phyloP scores from a whole-genome alignment of 1,284 basidiomycete species.

The Leccinum subrobustum region DNA sequence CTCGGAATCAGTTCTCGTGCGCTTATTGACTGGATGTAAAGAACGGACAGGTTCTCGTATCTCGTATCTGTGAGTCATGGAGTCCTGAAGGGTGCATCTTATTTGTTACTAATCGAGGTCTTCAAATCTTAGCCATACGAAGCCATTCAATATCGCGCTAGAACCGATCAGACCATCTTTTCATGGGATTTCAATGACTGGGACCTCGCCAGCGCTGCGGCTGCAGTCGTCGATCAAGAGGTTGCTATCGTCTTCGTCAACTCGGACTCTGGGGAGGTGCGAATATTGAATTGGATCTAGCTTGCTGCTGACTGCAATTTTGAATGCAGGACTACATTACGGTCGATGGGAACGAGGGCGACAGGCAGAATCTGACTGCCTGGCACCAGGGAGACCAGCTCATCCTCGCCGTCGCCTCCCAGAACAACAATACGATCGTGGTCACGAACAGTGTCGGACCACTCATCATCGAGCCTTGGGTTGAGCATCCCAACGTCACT shows the following conservation, averaged over 20 bases:
- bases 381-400: slow-evolving; percentile 57
- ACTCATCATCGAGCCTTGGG: slow-evolving; percentile 35
- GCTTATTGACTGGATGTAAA: slow-evolving; percentile 13
- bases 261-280: slow-evolving; percentile 40
- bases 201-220: slow-evolving; percentile 30
- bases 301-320: slow-evolving; percentile 8
- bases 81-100: background rate
- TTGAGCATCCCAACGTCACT: slow-evolving; percentile 52
- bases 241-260: slow-evolving; percentile 42
- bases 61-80: slow-evolving; percentile 35
- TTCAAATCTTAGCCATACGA: slow-evolving; percentile 34
- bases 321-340: slow-evolving; percentile 47
- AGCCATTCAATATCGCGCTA: slow-evolving; percentile 38
- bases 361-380: slow-evolving; percentile 53
- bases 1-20: background rate
- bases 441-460: slow-evolving; percentile 43
- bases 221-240: slow-evolving; percentile 26
- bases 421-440: slow-evolving; percentile 56
- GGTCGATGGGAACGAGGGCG: slow-evolving; percentile 48
- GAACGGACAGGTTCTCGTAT: slow-evolving; percentile 39
- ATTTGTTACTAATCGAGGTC: background rate
- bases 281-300: background rate
- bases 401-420: slow-evolving; percentile 34
- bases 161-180: slow-evolving; percentile 33
- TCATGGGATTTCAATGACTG: slow-evolving; percentile 39